phyloP scores from a whole-genome alignment of 129 eudicot genomes.

The Calendula officinalis region DNA sequence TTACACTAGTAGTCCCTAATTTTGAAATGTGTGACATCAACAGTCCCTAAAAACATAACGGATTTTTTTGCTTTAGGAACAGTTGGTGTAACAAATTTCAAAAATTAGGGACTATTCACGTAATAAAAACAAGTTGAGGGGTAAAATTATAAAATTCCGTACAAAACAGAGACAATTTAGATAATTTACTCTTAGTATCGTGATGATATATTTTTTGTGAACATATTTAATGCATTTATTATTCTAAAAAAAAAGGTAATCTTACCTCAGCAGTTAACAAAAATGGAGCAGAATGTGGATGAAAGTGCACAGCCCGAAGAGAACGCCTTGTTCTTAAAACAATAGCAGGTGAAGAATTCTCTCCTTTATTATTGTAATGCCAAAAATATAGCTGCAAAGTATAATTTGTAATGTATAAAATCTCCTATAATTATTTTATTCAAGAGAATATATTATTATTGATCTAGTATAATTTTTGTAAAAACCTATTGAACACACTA shows the following conservation, averaged over 20 bases:
- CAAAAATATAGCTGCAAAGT: constrained; percentile 79
- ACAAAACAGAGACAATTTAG: too few relatives aligned
- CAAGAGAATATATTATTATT: neutral
- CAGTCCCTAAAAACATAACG: too few relatives aligned
- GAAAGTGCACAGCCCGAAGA: constrained; percentile 96
- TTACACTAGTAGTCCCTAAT: too few relatives aligned
- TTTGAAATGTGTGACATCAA: neutral
- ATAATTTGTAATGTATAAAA: neutral
- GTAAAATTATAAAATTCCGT: too few relatives aligned
- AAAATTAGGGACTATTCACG: too few relatives aligned
- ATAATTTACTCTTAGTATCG: neutral
- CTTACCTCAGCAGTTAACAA: constrained; percentile 94
- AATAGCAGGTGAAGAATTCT: constrained; percentile 58
- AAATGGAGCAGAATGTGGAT: constrained; percentile 91
- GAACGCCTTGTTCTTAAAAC: constrained; percentile 87
- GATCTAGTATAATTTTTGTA: neutral
- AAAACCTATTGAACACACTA: neutral
- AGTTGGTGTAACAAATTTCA: too few relatives aligned
- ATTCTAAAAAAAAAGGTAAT: neutral
- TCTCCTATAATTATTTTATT: neutral
- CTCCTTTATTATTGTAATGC: constrained; percentile 85
- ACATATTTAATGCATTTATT: neutral
- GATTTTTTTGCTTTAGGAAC: too few relatives aligned
- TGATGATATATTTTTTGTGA: neutral
- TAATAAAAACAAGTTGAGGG: too few relatives aligned